phyloP scores from a whole-genome alignment of 2,329 filamentous ascomycete genomes.

The Fusarium xylarioides region DNA sequence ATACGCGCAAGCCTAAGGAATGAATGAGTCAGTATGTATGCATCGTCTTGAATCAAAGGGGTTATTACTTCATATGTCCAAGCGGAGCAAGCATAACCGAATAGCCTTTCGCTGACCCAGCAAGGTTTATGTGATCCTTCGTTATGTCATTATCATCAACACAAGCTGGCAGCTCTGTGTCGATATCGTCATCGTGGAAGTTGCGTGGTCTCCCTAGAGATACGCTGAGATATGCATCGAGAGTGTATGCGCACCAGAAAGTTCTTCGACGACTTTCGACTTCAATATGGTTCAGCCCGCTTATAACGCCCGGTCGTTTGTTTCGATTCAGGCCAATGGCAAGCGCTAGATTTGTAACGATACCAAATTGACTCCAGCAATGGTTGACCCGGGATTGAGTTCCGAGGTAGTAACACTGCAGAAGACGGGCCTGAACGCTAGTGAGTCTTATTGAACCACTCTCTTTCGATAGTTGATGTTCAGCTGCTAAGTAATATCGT shows the following conservation, averaged over 20 bases:
- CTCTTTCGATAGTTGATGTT: constrained; percentile 51
- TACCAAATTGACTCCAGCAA: constrained; percentile 58
- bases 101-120: constrained; percentile 6
- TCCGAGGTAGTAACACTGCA: constrained; percentile 56
- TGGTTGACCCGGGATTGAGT: constrained; percentile 57
- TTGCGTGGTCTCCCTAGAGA: constrained; percentile 36
- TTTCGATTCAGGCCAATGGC: constrained; percentile 47
- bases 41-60: rapidly evolving
- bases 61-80: constrained; percentile 48
- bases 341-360: constrained; percentile 50
- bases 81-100: constrained; percentile 48
- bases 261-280: constrained; percentile 37
- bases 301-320: constrained; percentile 1
- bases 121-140: constrained; percentile 24
- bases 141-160: constrained; percentile 37
- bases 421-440: constrained; percentile 53
- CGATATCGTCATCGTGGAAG: constrained; percentile 41
- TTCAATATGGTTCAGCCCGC: constrained; percentile 33
- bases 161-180: constrained; percentile 36
- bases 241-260: constrained; percentile 40
- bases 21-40: not conserved
- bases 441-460: constrained; percentile 50
- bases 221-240: constrained; percentile 39
- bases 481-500: constrained; percentile 43
- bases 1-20: constrained; percentile 47